Conservation (phyloP, 2,329 filamentous ascomycete genomes). For the Aspergillus piperis region DNA sequence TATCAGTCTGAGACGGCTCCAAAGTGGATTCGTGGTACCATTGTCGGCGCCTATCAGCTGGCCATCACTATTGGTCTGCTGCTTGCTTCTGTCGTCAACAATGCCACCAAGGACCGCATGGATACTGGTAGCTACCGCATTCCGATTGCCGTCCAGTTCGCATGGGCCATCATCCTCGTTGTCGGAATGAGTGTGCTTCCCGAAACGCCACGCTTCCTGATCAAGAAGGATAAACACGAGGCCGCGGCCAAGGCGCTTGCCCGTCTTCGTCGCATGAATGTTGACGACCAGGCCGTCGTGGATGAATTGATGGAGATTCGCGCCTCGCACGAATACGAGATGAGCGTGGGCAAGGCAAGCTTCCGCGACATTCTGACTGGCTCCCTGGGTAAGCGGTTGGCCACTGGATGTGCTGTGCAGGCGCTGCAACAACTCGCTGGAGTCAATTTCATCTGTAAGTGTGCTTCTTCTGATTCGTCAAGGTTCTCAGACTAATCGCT, state of each 20-base stretch:
- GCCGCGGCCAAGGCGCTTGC: constrained; percentile 63
- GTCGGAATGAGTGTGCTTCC: constrained; percentile 72
- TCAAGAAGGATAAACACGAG: constrained; percentile 71
- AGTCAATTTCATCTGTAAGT: constrained; percentile 47
- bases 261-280: constrained; percentile 68
- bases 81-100: constrained; percentile 71
- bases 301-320: constrained; percentile 79
- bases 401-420: constrained; percentile 43
- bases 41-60: constrained; percentile 78
- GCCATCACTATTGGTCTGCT: constrained; percentile 77
- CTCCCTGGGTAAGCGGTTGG: constrained; percentile 40
- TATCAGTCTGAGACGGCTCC: constrained; percentile 81
- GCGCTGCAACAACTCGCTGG: constrained; percentile 45
- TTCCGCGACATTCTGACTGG: constrained; percentile 41
- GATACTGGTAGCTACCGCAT: constrained; percentile 74
- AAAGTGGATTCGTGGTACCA: constrained; percentile 71
- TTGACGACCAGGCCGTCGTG: constrained; percentile 68
- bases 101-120: constrained; percentile 63
- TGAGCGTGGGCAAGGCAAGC: constrained; percentile 44
- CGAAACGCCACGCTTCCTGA: constrained; percentile 80
- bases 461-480: neutral
- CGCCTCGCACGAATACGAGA: constrained; percentile 84
- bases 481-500: neutral
- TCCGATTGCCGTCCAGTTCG: constrained; percentile 75
- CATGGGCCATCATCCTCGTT: constrained; percentile 75